Conservation (phyloP, 179 eudicot species). For the Nepenthes alata region DNA sequence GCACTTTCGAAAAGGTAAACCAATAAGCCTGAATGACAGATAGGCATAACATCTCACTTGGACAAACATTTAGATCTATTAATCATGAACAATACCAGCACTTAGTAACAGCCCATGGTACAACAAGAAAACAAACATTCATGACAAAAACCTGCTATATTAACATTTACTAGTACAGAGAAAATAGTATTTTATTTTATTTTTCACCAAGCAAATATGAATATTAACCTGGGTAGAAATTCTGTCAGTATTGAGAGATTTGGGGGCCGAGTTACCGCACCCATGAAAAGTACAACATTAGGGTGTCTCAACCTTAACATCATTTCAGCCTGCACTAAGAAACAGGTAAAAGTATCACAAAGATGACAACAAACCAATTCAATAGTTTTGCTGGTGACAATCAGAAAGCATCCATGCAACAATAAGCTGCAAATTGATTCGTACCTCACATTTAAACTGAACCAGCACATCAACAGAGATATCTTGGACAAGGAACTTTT, state of each 20-base stretch:
- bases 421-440: conserved; percentile 7
- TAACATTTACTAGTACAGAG: neutral
- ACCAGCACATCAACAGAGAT: conserved; percentile 68
- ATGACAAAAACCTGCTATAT: neutral
- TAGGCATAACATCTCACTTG: no score
- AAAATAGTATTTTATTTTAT: neutral
- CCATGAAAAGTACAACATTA: conserved; percentile 97
- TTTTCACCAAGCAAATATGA: neutral
- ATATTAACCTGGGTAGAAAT: conserved; percentile 74
- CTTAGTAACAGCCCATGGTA: neutral
- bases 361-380: neutral
- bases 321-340: conserved; percentile 57
- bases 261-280: conserved; percentile 90
- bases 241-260: conserved; percentile 91
- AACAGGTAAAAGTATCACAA: conserved; percentile 3
- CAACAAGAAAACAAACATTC: neutral
- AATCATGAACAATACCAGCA: no score
- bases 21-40: no score
- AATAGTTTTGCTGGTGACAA: no score
- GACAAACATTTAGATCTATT: no score
- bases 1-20: no score
- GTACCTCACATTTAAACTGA: conserved; percentile 86
- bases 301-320: conserved; percentile 98
- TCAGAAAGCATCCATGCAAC: neutral
- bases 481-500: conserved; percentile 91